Base-by-base conservation (phyloP, 768 basidiomycete genomes). In the Kockovaella imperatae region DNA sequence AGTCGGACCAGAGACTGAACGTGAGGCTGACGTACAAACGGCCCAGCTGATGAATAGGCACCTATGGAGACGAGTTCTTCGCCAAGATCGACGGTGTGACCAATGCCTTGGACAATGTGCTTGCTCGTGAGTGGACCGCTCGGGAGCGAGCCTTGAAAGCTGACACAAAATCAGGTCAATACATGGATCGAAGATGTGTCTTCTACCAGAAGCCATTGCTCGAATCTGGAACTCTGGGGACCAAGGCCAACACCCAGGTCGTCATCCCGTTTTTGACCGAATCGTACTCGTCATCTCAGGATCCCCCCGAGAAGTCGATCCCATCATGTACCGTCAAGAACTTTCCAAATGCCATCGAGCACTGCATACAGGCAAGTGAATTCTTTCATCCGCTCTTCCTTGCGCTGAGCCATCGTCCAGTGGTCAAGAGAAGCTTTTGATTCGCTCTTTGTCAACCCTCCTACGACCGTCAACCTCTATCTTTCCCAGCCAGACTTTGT, bases 171-270 rank as follows among this genome's bases (percentile, higher is more conserved):
- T 35, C 41, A 90, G 88, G 89, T 60, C 77, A 86, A 47, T 97
- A 99, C 74, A 96, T 99, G 93, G 95, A 99, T 67, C 84, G 89
- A 63, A 84, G 95, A 47, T 97, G 95, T 64, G 85, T 99, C 31
- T 87, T 96, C 75, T 96, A 87, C 74, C 79, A 83, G 69, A 99
- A 97, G 68, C 88, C 95, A 26, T 76, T 99, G 17, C 79, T 99
- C 35, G 95, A 99, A 62, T 96, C 95, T 13, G 95, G 95, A 7
- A 99, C 95, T 15, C 80, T 99, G 52, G 95, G 95, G 45, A 99
- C 95, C 30, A 96, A 97, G 74, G 95, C 89, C 54, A 99, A 97
- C 71, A 83, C 84, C 4, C 95, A 99, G 73, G 89, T 97, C 55
- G 78, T 99, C 49, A 79, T 96, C 42, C 95, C 93, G 18, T 80